Base-by-base conservation (phyloP, 192 early-diverging fungal genomes). In the Podila minutissima region DNA sequence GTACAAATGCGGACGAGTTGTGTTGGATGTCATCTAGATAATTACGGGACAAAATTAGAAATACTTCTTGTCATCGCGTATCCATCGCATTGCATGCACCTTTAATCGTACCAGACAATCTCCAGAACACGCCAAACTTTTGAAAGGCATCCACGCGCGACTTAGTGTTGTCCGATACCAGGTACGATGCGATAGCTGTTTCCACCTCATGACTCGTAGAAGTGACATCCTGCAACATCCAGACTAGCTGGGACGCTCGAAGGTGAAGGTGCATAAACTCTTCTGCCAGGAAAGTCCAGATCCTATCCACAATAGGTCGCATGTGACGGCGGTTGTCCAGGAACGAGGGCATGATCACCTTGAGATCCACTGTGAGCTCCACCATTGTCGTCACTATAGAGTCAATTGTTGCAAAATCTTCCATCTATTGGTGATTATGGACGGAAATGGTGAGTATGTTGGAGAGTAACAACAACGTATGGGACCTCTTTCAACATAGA, bases 111-210 rank as follows among this genome's bases (percentile, higher is more conserved):
- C 77, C 91, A 12, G 92, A 93, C 0, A 91, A 66, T 31, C 86
- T 67, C 93, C 93, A 95, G 49, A 95, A 89, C 3, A 91, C 82
- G 12, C 89, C 91, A 84, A 95, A 94, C 50, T 86, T 83, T 65
- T 91, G 87, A 55, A 88, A 91, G 5, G 84, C 82, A 22, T 71
- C 73, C 13, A 86, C 33, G 8, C 88, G 69, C 10, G 66, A 62
- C 19, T 53, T 57, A 51, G 83, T 58, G 15, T 84, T 75, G 6
- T 84, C 74, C 12, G 76, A 38, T 22, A 86, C 83, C 6, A 91
- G 53, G 46, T 89, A 91, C 1, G 79, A 75, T 0, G 86, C 83
- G 8, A 95, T 71, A 11, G 89, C 83, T 2, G 90, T 84, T 60
- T 95, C 94, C 0, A 95, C 88, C 51, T 73, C 77, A 33, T 89